phyloP scores from a whole-genome alignment of 306 rosid genomes.

The Aeschynomene evenia region DNA sequence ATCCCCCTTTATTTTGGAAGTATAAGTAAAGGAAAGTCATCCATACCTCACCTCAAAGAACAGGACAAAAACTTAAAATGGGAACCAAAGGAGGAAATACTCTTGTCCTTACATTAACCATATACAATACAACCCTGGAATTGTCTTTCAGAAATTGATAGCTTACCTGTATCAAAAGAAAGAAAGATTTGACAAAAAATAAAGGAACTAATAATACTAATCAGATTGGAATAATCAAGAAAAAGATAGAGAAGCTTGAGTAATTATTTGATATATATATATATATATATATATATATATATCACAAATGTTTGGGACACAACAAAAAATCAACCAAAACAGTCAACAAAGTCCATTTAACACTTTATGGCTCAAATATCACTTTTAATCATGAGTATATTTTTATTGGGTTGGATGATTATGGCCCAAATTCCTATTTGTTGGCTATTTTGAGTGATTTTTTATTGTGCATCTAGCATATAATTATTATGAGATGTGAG shows the following conservation, averaged over 20 bases:
- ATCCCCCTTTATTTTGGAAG: slow-evolving; percentile 9
- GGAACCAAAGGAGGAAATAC: slow-evolving; percentile 8
- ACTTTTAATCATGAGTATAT: too few species aligned
- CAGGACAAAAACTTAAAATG: slow-evolving; percentile 15
- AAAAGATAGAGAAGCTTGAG: background rate
- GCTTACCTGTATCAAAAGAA: slow-evolving; percentile 39
- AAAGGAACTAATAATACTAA: too few species aligned
- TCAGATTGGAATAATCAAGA: background rate
- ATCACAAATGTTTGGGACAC: too few species aligned
- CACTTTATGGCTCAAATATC: too few species aligned
- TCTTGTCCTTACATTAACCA: slow-evolving; percentile 28
- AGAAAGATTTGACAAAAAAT: background rate
- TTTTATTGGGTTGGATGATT: too few species aligned
- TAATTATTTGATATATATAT: too few species aligned
- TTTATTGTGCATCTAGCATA: too few species aligned
- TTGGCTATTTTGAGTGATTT: too few species aligned
- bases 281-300: too few species aligned
- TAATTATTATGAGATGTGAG: background rate
- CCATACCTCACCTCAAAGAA: slow-evolving; percentile 32
- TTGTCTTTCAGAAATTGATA: slow-evolving; percentile 47
- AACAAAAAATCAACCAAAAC: too few species aligned
- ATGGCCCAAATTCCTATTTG: too few species aligned
- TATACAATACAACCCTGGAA: background rate
- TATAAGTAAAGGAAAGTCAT: slow-evolving; percentile 26
- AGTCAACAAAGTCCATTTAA: too few species aligned